Percentiles rank a stretch among this genome's conserved stretches.
Evolutionary conservation across 352 stramenopile genomes (phyloP).

Genomic region (Phytophthora europaea): DNA sequence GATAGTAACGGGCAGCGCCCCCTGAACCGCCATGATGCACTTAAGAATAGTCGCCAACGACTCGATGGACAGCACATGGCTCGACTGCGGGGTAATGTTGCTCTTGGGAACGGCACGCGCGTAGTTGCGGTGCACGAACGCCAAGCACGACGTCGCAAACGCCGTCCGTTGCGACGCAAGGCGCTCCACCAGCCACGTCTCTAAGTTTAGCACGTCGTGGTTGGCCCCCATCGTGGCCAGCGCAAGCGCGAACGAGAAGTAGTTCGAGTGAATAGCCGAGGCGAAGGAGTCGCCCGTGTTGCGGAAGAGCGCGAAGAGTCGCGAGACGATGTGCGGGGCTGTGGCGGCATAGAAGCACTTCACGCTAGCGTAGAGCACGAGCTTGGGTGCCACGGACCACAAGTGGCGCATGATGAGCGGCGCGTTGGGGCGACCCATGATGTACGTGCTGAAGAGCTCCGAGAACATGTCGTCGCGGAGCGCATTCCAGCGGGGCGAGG

Average conservation of each 20-base stretch:
- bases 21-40: slow-evolving; percentile 82
- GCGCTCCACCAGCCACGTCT: slow-evolving; percentile 87
- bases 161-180: slow-evolving; percentile 81
- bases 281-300: slow-evolving; percentile 88
- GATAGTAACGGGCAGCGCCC: slow-evolving; percentile 74
- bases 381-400: slow-evolving; percentile 86
- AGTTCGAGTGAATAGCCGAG: slow-evolving; percentile 89
- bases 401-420: slow-evolving; percentile 90
- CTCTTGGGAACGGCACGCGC: slow-evolving; percentile 84
- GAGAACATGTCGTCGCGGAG: slow-evolving; percentile 89
- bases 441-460: slow-evolving; percentile 90
- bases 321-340: slow-evolving; percentile 82
- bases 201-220: slow-evolving; percentile 86
- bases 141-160: slow-evolving; percentile 86
- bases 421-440: slow-evolving; percentile 87
- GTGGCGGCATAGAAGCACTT: slow-evolving; percentile 89
- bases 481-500: slow-evolving; percentile 81
- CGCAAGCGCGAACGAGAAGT: slow-evolving; percentile 88
- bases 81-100: slow-evolving; percentile 83
- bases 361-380: slow-evolving; percentile 90
- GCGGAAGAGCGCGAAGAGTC: slow-evolving; percentile 86
- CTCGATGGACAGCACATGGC: slow-evolving; percentile 86
- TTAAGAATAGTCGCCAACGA: slow-evolving; percentile 88
- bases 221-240: slow-evolving; percentile 88
- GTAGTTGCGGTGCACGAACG: slow-evolving; percentile 90